A percentile compares a stretch with the other conserved stretches of the same genome.
Evolutionary conservation across 441 rosid species (phyloP).

Genomic region (Theobroma grandiflorum): DNA sequence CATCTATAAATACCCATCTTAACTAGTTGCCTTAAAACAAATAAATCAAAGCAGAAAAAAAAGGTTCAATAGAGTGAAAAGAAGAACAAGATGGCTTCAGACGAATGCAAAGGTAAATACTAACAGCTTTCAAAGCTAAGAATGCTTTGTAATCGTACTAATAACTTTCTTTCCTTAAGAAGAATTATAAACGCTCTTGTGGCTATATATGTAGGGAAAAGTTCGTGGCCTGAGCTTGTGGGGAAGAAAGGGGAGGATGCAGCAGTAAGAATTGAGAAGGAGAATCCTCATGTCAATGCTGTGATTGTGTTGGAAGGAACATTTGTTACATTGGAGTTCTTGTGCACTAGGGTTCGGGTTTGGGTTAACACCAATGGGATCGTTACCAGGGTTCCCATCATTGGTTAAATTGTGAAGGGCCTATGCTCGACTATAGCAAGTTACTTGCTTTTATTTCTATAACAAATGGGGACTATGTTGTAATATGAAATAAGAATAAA

Average conservation of each 20-base stretch:
- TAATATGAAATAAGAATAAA: too few relatives aligned
- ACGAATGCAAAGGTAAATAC: neutral
- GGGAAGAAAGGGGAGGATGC: conserved; percentile 37
- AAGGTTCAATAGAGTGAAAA: neutral
- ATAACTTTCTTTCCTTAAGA: neutral
- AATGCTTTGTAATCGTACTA: neutral
- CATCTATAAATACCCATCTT: neutral
- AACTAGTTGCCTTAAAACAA: neutral
- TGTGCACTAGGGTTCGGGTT: conserved; percentile 52
- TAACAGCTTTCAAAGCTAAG: too few relatives aligned
- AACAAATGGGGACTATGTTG: too few relatives aligned
- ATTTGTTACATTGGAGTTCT: conserved; percentile 24
- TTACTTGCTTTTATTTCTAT: neutral
- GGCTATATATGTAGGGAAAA: conserved; percentile 34
- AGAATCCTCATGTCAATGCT: conserved; percentile 45
- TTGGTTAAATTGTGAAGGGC: conserved; percentile 32
- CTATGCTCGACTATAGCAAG: neutral
- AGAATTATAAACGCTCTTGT: neutral
- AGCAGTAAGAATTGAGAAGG: conserved; percentile 28
- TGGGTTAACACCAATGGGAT: conserved; percentile 39
- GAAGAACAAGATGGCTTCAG: neutral
- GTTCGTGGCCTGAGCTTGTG: conserved; percentile 25
- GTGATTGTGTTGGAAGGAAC: conserved; percentile 42
- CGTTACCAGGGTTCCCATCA: conserved; percentile 37
- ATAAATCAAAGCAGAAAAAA: neutral